phyloP scores from a whole-genome alignment of 176 grass and related monocot species.

The Eragrostis curvula region DNA sequence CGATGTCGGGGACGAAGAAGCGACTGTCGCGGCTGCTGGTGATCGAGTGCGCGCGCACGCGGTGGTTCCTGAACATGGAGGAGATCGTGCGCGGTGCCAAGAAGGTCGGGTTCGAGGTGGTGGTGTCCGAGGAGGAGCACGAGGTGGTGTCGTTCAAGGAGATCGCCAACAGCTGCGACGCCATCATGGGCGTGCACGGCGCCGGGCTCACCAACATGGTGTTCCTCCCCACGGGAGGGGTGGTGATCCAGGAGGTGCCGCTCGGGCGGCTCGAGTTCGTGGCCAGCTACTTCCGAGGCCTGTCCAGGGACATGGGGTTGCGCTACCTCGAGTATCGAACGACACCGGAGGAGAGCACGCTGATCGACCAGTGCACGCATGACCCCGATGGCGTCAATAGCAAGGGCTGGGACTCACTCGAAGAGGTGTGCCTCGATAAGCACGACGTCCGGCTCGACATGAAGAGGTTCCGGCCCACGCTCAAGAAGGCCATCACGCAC shows the following conservation, averaged over 20 bases:
- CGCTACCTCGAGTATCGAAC: conserved; percentile 81
- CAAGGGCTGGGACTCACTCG: conserved; percentile 60
- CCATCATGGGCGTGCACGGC: conserved; percentile 78
- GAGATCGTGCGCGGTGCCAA: conserved; percentile 53
- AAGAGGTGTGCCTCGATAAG: conserved; percentile 66
- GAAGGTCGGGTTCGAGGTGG: conserved; percentile 62
- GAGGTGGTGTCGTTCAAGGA: conserved; percentile 64
- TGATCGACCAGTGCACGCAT: conserved; percentile 62
- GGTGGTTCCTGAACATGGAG: conserved; percentile 68
- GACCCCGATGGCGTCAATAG: conserved; percentile 66
- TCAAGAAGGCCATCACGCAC: conserved; percentile 61
- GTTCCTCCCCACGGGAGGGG: conserved; percentile 70
- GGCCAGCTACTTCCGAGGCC: conserved; percentile 56
- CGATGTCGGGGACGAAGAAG: neutral
- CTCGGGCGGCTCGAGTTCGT: conserved; percentile 66
- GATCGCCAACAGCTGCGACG: conserved; percentile 68
- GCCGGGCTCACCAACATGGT: conserved; percentile 93
- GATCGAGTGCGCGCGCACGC: conserved; percentile 52
- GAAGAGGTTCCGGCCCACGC: conserved; percentile 50
- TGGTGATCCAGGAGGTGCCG: conserved; percentile 78
- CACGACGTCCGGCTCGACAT: conserved; percentile 86
- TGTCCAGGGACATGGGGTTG: conserved; percentile 65
- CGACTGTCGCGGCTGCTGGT: conserved; percentile 40
- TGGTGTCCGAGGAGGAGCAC: conserved; percentile 56
- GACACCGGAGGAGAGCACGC: conserved; percentile 75